Conservation (phyloP, 306 rosid genomes). For the Oxytropis ochrocephala region DNA sequence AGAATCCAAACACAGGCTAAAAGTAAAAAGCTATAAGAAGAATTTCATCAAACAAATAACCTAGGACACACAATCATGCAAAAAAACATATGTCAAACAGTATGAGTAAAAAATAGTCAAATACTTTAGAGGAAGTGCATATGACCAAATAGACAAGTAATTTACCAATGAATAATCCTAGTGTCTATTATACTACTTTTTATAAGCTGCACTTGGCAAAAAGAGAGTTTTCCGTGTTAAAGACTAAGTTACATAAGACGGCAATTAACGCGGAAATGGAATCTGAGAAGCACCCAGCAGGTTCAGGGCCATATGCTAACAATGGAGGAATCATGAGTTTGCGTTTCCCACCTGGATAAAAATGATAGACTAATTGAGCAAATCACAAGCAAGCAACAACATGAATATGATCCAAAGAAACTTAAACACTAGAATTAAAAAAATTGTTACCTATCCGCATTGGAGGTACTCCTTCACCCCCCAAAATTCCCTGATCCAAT, state of each 20-base stretch:
- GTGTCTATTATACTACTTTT: too few relatives aligned
- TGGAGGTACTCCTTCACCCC: conserved; percentile 95
- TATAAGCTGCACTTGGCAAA: too few relatives aligned
- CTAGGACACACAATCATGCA: neutral
- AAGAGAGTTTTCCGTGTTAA: too few relatives aligned
- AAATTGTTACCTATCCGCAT: conserved; percentile 70
- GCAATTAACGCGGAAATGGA: neutral
- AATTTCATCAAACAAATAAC: neutral
- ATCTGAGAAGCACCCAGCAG: conserved; percentile 97
- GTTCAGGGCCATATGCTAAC: conserved; percentile 97
- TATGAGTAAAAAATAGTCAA: too few relatives aligned
- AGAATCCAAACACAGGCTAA: neutral
- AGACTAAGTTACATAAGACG: too few relatives aligned
- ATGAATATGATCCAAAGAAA: neutral
- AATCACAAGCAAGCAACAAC: neutral
- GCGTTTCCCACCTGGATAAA: conserved; percentile 73
- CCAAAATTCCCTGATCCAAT: conserved; percentile 90
- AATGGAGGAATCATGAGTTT: conserved; percentile 76
- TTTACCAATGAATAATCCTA: neutral
- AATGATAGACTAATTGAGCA: neutral
- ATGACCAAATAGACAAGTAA: neutral
- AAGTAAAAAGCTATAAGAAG: neutral
- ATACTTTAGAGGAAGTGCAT: too few relatives aligned
- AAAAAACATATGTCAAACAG: too few relatives aligned
- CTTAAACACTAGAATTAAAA: neutral